Evolutionary conservation across 179 eudicot genomes (phyloP).

Genomic region (Heliamphora pulchella): DNA sequence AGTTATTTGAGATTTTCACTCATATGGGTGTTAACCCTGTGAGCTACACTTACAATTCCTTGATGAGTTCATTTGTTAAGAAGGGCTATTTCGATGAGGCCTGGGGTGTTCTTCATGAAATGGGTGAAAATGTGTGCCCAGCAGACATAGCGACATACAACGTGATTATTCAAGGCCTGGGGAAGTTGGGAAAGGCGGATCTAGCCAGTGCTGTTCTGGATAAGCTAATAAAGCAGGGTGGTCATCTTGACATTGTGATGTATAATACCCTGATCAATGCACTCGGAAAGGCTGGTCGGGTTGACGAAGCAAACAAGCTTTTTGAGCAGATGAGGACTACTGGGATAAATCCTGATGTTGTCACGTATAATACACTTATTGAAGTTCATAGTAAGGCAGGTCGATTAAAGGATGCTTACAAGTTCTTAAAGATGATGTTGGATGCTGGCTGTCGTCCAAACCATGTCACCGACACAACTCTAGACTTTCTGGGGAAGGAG

Average conservation of each 20-base stretch:
- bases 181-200: conserved; percentile 87
- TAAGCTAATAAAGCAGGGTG: conserved; percentile 67
- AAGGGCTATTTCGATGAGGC: conserved; percentile 78
- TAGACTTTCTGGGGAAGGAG: conserved; percentile 68
- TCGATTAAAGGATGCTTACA: conserved; percentile 62
- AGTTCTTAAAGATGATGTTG: conserved; percentile 73
- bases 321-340: conserved; percentile 64
- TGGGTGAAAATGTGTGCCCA: conserved; percentile 65
- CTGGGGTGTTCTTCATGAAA: conserved; percentile 63
- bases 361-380: conserved; percentile 75
- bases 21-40: conserved; percentile 62
- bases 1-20: conserved; percentile 69
- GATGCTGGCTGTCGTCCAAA: conserved; percentile 84
- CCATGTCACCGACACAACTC: conserved; percentile 79
- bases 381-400: conserved; percentile 71
- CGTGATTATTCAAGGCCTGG: conserved; percentile 71
- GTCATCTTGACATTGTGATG: conserved; percentile 86
- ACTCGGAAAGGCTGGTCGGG: conserved; percentile 76
- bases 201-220: conserved; percentile 56
- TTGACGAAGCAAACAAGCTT: conserved; percentile 60
- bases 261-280: conserved; percentile 81
- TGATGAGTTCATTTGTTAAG: conserved; percentile 82
- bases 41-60: conserved; percentile 75
- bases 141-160: conserved; percentile 80
- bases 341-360: conserved; percentile 85